A percentile compares a stretch with the other conserved stretches of the same genome.
Conservation (phyloP, 1,139 yeast genomes). For the Yamadazyma siamensis region DNA sequence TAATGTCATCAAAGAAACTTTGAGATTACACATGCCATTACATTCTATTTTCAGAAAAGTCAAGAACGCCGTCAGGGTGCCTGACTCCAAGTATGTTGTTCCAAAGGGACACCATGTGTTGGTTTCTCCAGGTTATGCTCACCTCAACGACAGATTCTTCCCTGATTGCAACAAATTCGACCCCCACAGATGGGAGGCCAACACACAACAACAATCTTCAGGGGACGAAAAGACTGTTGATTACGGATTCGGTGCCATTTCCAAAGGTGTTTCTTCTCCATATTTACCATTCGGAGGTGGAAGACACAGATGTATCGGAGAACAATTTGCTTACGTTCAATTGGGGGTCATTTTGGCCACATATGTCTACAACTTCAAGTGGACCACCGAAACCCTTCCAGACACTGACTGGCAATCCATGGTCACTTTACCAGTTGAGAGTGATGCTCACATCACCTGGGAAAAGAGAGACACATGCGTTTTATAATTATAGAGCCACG, state of each 20-base stretch:
- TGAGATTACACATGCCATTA: constrained; percentile 93
- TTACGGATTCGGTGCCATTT: constrained; percentile 92
- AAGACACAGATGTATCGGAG: constrained; percentile 99
- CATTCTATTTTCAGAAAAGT: constrained; percentile 96
- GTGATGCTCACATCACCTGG: constrained; percentile 80
- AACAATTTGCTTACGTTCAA: constrained; percentile 95
- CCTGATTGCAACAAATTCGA: constrained; percentile 67
- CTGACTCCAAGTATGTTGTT: constrained; percentile 74
- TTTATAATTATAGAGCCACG: constrained; percentile 12
- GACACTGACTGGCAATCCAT: constrained; percentile 81
- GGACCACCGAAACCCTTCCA: constrained; percentile 75
- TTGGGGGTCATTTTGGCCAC: constrained; percentile 81
- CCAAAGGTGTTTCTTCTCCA: constrained; percentile 94
- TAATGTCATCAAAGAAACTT: constrained; percentile 84
- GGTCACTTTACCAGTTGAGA: constrained; percentile 81
- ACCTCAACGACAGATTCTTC: constrained; percentile 72
- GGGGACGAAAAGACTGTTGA: constrained; percentile 63
- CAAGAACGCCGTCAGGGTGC: constrained; percentile 71
- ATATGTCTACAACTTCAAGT: constrained; percentile 70
- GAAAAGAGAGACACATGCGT: constrained; percentile 51
- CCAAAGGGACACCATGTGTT: constrained; percentile 88
- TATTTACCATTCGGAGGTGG: constrained; percentile 99
- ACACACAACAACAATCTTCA: constrained; percentile 20
- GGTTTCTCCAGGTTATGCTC: constrained; percentile 92
- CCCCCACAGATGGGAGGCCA: constrained; percentile 83